These are phyloP conservation scores for Rhodosporidiobolus odoratus DNA, from an alignment of 768 basidiomycete genomes.

Conservation along the genomic window DNA sequence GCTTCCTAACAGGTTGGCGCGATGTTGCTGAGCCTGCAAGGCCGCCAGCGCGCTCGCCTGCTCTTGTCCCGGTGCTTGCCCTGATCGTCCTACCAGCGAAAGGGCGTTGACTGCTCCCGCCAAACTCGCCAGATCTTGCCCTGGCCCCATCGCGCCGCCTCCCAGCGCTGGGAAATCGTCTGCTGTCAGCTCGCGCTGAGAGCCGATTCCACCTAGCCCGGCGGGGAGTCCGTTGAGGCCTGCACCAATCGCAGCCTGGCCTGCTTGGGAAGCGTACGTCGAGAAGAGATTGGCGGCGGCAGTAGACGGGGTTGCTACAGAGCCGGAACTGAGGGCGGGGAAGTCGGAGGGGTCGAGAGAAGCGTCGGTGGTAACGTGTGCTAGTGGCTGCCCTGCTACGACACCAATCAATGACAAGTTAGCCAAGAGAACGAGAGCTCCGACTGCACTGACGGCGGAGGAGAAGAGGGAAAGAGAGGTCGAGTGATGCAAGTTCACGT, in stretches of 20 bases:
- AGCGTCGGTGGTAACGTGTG: neutral
- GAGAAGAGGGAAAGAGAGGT: neutral
- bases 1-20: constrained; percentile 34
- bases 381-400: neutral
- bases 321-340: constrained; percentile 67
- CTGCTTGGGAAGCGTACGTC: constrained; percentile 33
- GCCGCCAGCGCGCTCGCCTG: constrained; percentile 38
- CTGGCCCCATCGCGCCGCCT: constrained; percentile 4
- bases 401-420: neutral
- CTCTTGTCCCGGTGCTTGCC: constrained; percentile 15
- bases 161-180: constrained; percentile 39
- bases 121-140: neutral
- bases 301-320: constrained; percentile 50
- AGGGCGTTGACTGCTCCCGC: constrained; percentile 22
- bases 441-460: neutral
- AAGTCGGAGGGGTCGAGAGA: constrained; percentile 55
- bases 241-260: constrained; percentile 19
- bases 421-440: neutral
- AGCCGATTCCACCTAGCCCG: neutral
- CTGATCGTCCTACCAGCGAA: constrained; percentile 6
- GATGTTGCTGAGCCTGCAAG: constrained; percentile 33
- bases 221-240: constrained; percentile 48
- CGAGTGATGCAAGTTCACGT: neutral
- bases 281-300: constrained; percentile 21
- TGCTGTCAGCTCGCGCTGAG: constrained; percentile 2